Evolutionary conservation across 2,329 filamentous ascomycete species (phyloP), one percentile per base, ranked within the genome.

Genomic region (Coleophoma cylindrospora): DNA sequence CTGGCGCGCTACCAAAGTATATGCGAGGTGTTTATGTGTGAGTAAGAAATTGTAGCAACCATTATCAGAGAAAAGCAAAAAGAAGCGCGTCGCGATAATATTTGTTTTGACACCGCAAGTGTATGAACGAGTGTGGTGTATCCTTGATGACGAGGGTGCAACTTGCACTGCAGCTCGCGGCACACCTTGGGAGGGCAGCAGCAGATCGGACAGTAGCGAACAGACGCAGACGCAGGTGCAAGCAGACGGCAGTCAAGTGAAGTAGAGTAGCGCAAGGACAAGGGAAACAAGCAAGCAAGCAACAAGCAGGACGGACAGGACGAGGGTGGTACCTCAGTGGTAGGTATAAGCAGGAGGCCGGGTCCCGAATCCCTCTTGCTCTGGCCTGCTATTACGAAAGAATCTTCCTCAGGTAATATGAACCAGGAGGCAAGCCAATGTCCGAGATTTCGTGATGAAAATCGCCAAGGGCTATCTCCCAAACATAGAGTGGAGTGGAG

Each of bases 91-190:
- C 60, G 61, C 57, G 60, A 58, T 62, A 27, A 27, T 27, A 55
- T 61, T 60, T 59, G 56, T 61, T 59, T 60, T 54, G 59, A 62
- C 41, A 58, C 57, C 56, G 51, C 43, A 56, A 49, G 56, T 47
- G 59, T 61, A 57, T 40, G 58, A 61, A 59, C 57, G 47, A 50
- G 49, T 49, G 51, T 54, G 54, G 55, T 55, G 47, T 50, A 65
- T 64, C 62, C 63, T 62, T 59, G 62, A 56, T 51, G 58, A 62
- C 62, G 61, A 64, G 62, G 61, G 61, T 63, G 43, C 17, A 33
- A 27, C 27, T 27, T 40, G 22, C 41, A 59, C 53, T 60, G 61
- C 60, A 61, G 53, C 49, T 49, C 57, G 54, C 54, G 57, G 54
- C 60, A 56, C 61, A 56, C 61, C 57, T 57, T 47, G 62, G 62